Conservation (phyloP, 345 rosid genomes). For the Rhodamnia argentea region DNA sequence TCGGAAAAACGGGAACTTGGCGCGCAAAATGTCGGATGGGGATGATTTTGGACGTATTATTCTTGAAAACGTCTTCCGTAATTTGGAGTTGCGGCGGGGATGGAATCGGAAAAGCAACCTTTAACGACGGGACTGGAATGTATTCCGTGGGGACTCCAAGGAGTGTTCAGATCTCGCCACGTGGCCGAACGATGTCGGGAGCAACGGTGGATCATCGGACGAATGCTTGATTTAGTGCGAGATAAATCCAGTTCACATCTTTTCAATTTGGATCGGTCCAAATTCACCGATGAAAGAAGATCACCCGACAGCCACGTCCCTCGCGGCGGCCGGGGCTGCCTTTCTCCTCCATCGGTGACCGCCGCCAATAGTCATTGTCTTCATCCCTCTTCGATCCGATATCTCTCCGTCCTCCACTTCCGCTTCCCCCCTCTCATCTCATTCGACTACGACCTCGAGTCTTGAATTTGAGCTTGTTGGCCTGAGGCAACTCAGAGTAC, state of each 20-base stretch:
- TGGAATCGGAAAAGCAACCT: background rate
- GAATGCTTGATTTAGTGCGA: background rate
- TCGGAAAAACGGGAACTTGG: background rate
- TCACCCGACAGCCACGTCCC: rapidly evolving
- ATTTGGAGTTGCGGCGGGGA: background rate
- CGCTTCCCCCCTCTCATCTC: background rate
- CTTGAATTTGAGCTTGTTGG: background rate
- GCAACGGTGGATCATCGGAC: background rate
- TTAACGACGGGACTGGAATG: background rate
- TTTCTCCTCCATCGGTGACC: too few species aligned
- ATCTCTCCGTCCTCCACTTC: background rate
- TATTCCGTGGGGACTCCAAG: background rate
- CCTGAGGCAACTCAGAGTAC: background rate
- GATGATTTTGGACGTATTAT: background rate
- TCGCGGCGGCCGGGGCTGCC: background rate
- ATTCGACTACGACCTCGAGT: background rate
- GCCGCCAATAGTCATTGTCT: rapidly evolving
- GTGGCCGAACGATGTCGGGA: background rate
- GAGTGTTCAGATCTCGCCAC: background rate
- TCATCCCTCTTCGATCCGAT: background rate
- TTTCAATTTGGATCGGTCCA: background rate
- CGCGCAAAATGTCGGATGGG: background rate
- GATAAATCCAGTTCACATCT: background rate
- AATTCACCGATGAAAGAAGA: background rate
- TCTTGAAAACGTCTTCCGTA: background rate